Base-by-base conservation (phyloP, 2,329 filamentous ascomycete genomes). In the Sarocladium kiliense region DNA sequence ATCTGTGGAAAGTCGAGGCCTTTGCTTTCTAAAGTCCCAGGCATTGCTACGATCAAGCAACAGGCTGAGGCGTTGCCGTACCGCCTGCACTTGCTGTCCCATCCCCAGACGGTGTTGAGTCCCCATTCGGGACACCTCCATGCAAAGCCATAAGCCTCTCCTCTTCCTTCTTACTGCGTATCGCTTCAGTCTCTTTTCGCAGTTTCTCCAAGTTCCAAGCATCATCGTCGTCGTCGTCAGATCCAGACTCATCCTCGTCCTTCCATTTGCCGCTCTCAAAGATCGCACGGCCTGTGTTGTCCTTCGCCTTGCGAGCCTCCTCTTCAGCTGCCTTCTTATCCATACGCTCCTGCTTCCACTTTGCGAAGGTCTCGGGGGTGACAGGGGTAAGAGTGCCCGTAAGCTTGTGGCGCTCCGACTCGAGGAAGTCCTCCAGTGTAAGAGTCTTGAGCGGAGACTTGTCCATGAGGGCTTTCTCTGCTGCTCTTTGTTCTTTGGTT, bases 201-300 rank as follows among this genome's bases (percentile, higher is more conserved):
- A 97, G 74, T 58, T 86, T 90, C 64, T 91, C 86, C 63, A 97
- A 72, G 66, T 96, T 96, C 85, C 86, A 97, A 5, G 74, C 72
- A n/a, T 82, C 80, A 41, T 82, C 81, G 14, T 84, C 85, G 11
- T 85, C 85, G 18, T 84, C 84, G 14, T 80, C 79, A 2, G 76
- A 78, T 0, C 82, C 84, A 30, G 81, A 81, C 34, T 87, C 86
- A 47, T 82, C 81, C 42, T 82, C 82, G 25, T 82, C 82, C 58
- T 85, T 78, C 93, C 93, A 99, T 70, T 95, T 92, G 65, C 94
- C 94, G 71, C 91, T 94, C 74, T 99, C 94, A 70, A 99, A 99
- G 74, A 99, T 79, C 7, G 91, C 90, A 74, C 92, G 85, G 65
- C 94, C 94, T 19, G 94, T 99, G 21, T 92, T 93, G 64, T 99